A percentile compares a stretch with the other conserved stretches of the same genome.
Evolutionary conservation across 2,329 filamentous ascomycete species (phyloP).

Genomic region (Apiospora aurea): DNA sequence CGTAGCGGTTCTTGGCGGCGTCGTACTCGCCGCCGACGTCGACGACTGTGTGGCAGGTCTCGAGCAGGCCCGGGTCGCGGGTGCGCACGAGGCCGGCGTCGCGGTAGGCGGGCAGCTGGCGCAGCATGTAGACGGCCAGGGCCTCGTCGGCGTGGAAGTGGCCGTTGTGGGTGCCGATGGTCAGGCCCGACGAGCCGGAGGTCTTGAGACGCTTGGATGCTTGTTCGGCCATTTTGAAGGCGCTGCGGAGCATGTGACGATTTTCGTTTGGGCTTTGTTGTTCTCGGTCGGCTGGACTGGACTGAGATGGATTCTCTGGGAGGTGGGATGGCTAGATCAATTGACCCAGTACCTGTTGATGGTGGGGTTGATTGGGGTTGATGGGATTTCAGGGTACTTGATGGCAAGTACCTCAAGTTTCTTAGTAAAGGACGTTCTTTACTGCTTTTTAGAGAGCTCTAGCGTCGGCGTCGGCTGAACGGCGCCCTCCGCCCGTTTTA

Average conservation of each 20-base stretch:
- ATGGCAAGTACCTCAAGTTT: background rate
- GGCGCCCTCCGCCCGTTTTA: background rate
- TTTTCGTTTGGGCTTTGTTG: background rate
- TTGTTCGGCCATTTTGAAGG: conserved; percentile 68
- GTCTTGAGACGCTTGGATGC: conserved; percentile 87
- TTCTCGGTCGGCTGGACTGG: background rate
- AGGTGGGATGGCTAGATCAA: conserved; percentile 3
- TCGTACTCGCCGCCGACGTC: conserved; percentile 98
- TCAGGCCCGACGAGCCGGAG: conserved; percentile 57
- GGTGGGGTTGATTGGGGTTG: conserved; percentile 8
- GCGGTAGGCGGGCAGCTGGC: conserved; percentile 82
- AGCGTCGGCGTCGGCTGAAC: conserved; percentile 6
- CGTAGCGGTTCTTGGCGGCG: conserved; percentile 77
- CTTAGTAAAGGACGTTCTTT: background rate
- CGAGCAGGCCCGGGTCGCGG: conserved; percentile 80
- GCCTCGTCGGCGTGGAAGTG: conserved; percentile 99
- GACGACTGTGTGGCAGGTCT: conserved; percentile 90
- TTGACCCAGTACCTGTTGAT: background rate
- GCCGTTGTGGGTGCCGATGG: conserved; percentile 95
- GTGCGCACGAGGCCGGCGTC: conserved; percentile 81
- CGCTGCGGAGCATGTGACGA: conserved; percentile 4
- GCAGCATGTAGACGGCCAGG: conserved; percentile 94
- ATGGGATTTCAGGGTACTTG: conserved; percentile 16
- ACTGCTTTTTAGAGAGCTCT: background rate
- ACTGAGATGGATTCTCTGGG: background rate